Evolutionary conservation across 2,329 filamentous ascomycete species (phyloP), one percentile per base, ranked within the genome.

Genomic region (Clonostachys rhizophaga): DNA sequence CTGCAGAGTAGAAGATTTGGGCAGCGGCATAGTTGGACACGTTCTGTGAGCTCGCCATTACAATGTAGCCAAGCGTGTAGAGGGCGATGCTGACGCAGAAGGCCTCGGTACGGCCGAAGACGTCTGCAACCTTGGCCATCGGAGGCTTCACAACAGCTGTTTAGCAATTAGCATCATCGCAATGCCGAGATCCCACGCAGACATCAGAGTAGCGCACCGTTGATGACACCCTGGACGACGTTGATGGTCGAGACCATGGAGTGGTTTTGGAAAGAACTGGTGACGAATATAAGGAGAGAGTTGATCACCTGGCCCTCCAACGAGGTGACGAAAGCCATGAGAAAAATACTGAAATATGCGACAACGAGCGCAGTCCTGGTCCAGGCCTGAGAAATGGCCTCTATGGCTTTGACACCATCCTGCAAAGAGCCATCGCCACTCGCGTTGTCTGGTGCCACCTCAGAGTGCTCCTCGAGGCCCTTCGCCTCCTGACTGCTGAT

Each of bases 1-100:
- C 81, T 13, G 79, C 76, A 3, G 80, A 74, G 56, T 83, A 84
- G 59, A 85, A 83, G 36, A 84, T 76, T 55, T 83, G 75, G 0
- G 75, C 77, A 3, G 71, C 71, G 2, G 74, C 67, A 45, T 75
- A 79, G 3, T 74, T 76, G 47, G 75, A 62, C 35, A 84, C 75
- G 49, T 74, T 78, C 39, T 68, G 67, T 1, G 78, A 78, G 4
- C 70, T 64, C 4, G 81, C 78, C 65, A 79, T 78, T 54, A 78
- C 72, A 40, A 81, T 71, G 54, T 80, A 82, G 7, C 80, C 79
- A 10, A 81, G 62, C 1, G 75, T 68, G 54, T 75, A 81, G 13
- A 82, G 60, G n/a, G 73, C 43, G 35, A 83, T 69, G 3, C 72
- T 74, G 13, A 82, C 62, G 24, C 64, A 64, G 53, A 83, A 83